phyloP scores from a whole-genome alignment of 1,139 yeast genomes.

The Suhomyces panamericanus region DNA sequence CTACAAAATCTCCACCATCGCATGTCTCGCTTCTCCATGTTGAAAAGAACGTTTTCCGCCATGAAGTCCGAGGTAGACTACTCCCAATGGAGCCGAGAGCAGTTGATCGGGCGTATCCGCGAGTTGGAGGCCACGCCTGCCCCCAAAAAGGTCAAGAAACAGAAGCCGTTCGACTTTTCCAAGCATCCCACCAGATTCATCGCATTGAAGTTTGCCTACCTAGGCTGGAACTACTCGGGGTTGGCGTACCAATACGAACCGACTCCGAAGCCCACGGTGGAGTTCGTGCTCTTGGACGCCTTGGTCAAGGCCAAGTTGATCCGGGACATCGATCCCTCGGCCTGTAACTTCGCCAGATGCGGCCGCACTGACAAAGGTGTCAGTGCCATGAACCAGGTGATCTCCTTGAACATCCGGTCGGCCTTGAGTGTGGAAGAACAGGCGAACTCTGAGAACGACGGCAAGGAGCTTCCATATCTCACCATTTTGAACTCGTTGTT shows the following conservation, averaged over 20 bases:
- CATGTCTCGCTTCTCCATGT: conserved; percentile 8
- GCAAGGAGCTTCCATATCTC: conserved; percentile 72
- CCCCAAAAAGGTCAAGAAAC: conserved; percentile 21
- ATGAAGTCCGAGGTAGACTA: conserved; percentile 26
- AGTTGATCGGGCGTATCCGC: conserved; percentile 48
- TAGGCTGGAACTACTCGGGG: conserved; percentile 95
- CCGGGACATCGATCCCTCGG: conserved; percentile 58
- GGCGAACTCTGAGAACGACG: conserved; percentile 53
- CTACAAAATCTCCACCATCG: conserved; percentile 1
- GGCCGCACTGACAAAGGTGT: conserved; percentile 98
- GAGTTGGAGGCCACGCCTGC: conserved; percentile 42
- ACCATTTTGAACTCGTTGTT: conserved; percentile 71
- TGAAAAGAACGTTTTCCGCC: conserved; percentile 12
- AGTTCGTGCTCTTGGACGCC: conserved; percentile 71
- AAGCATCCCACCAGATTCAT: conserved; percentile 67
- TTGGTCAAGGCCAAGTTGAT: conserved; percentile 67
- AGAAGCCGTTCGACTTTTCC: conserved; percentile 64
- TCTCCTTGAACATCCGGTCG: conserved; percentile 77
- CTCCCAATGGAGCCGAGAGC: conserved; percentile 52
- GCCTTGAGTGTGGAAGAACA: conserved; percentile 59
- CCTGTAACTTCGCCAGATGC: conserved; percentile 78
- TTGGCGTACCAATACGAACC: conserved; percentile 75
- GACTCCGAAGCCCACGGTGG: conserved; percentile 86
- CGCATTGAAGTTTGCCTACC: conserved; percentile 80
- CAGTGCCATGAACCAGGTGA: conserved; percentile 94